Evolutionary conservation across 176 grass and related monocot species (phyloP).

Genomic region (Paspalum notatum): DNA sequence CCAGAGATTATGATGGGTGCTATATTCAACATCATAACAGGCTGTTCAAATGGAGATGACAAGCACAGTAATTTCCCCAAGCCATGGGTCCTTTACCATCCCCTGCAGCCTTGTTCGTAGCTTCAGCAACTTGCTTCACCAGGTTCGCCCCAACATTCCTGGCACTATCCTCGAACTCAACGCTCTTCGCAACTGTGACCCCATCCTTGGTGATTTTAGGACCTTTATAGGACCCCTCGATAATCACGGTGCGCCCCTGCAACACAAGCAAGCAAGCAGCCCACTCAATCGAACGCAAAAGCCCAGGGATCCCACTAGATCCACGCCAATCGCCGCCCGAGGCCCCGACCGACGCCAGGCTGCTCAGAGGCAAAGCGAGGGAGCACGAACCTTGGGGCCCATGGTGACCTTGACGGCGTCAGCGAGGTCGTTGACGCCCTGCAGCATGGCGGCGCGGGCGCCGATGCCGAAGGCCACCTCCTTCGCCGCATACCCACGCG

Average conservation of each 20-base stretch:
- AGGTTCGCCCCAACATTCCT: conserved; percentile 87
- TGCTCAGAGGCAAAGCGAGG: not conserved
- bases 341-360: not conserved
- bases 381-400: conserved; percentile 68
- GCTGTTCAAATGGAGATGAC: not conserved
- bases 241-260: conserved; percentile 88
- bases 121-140: conserved; percentile 91
- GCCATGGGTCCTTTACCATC: conserved; percentile 62
- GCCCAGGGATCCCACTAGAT: conserved; percentile 14
- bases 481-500: conserved; percentile 63
- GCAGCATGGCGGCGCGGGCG: conserved; percentile 70
- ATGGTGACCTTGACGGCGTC: conserved; percentile 86
- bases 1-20: not conserved
- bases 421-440: conserved; percentile 76
- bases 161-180: conserved; percentile 76
- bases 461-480: conserved; percentile 65
- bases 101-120: conserved; percentile 84
- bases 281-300: conserved; percentile 14
- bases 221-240: conserved; percentile 55
- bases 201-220: conserved; percentile 93
- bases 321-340: not conserved
- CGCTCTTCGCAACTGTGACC: conserved; percentile 88
- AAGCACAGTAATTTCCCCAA: conserved; percentile 2
- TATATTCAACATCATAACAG: conserved; percentile 10
- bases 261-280: not conserved